Base-by-base conservation (phyloP, 2,329 filamentous ascomycete genomes). In the Ceratocystis huliohia region DNA sequence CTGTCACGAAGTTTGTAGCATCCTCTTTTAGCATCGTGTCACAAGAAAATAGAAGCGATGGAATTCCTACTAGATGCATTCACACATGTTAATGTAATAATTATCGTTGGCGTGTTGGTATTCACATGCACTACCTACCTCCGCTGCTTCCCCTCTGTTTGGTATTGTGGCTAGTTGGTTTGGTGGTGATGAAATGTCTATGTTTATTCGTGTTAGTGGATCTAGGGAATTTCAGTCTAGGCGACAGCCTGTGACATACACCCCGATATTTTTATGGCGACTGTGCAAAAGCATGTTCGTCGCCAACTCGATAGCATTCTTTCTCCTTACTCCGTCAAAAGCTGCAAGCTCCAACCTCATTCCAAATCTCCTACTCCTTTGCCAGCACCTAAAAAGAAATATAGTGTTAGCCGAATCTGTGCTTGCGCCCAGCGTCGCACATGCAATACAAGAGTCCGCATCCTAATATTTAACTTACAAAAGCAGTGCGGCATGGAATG, bases 401-500 rank as follows among this genome's bases (percentile, higher is more conserved):
- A n/a, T 30, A 28, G 25, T 25, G 22, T 63, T 33, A 63, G 44
- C 22, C 3, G 5, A 22, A n/a, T 28, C 48, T 15, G 48, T 25
- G 25, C 1, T 65, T 41, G 22, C 17, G n/a, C 37, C 13, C n/a
- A 46, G 17, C 37, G 25, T 46, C 13, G 2, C 50, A 28, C 8
- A 45, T n/a, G 41, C 25, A 15, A 5, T 28, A 45, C 45, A 33
- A 10, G 20, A 22, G 50, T 61, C 44, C 3, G 37, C 3, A 41
- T 41, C 13, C 13, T 41, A 15, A 15, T 5, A 57, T 48, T 50
- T 68, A 64, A 78, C 83, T 78, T 78, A 96, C 92, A 75, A 96
- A 78, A 22, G 91, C 93, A 69, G 88, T 91, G 72, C 93, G 82
- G 64, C 84, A 84, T 17, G 93, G 93, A 68, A 96, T 84, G 74